Evolutionary conservation across 2,329 filamentous ascomycete species (phyloP).

Genomic region (Trichoderma citrinoviride): DNA sequence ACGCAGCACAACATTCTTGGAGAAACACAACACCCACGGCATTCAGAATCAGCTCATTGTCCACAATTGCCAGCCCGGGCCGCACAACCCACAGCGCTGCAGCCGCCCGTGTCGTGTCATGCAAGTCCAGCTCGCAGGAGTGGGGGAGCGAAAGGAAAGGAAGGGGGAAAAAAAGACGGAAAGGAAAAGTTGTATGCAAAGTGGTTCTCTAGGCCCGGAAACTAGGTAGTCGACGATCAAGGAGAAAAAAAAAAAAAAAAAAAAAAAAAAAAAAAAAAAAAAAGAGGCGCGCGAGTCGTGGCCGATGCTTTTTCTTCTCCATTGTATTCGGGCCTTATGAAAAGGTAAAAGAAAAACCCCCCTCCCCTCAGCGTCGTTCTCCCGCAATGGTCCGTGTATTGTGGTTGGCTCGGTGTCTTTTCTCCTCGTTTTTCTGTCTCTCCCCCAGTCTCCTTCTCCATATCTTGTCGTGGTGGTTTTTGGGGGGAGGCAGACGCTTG

Average conservation of each 20-base stretch:
- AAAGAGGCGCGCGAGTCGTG: background rate
- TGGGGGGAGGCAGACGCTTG: background rate
- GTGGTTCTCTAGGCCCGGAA: background rate
- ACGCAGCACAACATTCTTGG: too few species aligned
- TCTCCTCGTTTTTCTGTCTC: too few species aligned
- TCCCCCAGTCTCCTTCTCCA: background rate
- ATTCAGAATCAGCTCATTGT: slow-evolving; percentile 7
- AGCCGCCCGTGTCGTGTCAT: background rate
- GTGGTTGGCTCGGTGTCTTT: too few species aligned
- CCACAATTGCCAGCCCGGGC: too few species aligned
- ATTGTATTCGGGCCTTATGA: slow-evolving; percentile 7
- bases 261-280: background rate
- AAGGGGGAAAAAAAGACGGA: background rate
- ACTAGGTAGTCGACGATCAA: background rate
- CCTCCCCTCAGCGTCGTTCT: background rate
- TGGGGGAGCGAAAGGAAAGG: background rate
- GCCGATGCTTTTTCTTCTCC: background rate
- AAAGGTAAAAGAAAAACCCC: background rate
- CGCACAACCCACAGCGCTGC: background rate
- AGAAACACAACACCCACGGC: background rate
- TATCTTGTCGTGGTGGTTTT: background rate
- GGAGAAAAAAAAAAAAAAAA: too few species aligned
- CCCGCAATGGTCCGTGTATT: background rate
- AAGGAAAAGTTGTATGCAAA: background rate
- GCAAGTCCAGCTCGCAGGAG: background rate